Base-by-base conservation (phyloP, 2,329 filamentous ascomycete species). In the Alternaria dauci region DNA sequence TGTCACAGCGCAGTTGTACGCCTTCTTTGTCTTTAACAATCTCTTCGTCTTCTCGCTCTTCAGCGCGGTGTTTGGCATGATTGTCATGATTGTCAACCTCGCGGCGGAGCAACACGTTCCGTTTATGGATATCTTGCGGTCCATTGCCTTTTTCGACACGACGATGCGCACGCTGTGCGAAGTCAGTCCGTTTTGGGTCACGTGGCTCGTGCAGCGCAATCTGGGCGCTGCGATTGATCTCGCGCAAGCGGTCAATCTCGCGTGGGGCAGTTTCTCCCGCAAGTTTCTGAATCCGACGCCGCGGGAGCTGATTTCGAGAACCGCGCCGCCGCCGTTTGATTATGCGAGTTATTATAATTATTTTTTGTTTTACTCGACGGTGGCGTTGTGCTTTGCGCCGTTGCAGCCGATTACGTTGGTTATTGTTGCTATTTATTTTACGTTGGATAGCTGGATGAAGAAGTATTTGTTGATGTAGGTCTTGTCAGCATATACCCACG, bases 331-430 rank as follows among this genome's bases (percentile, higher is more conserved):
- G 2, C 84, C 92, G 0, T 97, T 99, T 76, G 94, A 98, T 69
- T 98, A 97, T 74, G 93, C 95, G 59, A 93, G 88, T 70, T 98
- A 98, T 81, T 99, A 97, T 85, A 98, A 97, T 79, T 98, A 96
- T 78, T 97, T 97, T 79, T 84, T 98, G 30, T 99, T 92, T 81
- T 99, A 98, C 81, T 85, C 91, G 25, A 97, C 94, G 0, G 91
- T 98, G 32, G 91, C 93, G 0, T 83, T 99, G 16, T 93, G 89
- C 71, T 97, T 95, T 73, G 89, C 90, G 2, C 88, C 89, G 2
- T 84, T 98, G 53, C 95, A 98, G 78, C 95, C 95, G 0, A 84
- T 98, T 25, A 91, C 95, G 2, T 84, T 99, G 8, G 89, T 92
- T 0, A 91, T 96, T 39, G 93, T 92, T 1, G 93, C 94, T 1